phyloP scores from a whole-genome alignment of 2,329 filamentous ascomycete genomes.

The Scedosporium aurantiacum region DNA sequence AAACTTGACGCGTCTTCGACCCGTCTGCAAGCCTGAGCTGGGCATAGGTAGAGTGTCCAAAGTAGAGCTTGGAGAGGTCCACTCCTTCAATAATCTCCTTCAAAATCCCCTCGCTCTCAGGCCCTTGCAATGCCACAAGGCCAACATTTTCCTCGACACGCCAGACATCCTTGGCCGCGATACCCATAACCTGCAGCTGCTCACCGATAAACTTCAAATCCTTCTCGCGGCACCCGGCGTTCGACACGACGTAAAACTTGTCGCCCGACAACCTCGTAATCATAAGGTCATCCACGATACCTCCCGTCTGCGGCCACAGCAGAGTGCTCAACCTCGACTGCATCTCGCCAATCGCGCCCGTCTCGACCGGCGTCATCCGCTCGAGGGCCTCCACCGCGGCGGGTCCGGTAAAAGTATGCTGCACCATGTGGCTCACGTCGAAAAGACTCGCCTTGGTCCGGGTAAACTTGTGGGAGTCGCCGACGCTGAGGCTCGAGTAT shows the following conservation, averaged over 20 bases:
- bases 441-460: constrained; percentile 81
- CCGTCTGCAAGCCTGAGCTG: constrained; percentile 51
- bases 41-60: constrained; percentile 63
- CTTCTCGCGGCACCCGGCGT: constrained; percentile 84
- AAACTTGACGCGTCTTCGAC: constrained; percentile 24
- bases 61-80: constrained; percentile 63
- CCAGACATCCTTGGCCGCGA: constrained; percentile 50
- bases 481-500: constrained; percentile 66
- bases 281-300: constrained; percentile 90
- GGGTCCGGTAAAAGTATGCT: constrained; percentile 74
- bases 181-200: constrained; percentile 52
- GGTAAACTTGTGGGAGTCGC: constrained; percentile 83
- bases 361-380: constrained; percentile 67
- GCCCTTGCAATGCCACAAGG: constrained; percentile 83
- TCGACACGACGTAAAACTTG: constrained; percentile 86
- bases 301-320: constrained; percentile 67
- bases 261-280: constrained; percentile 68
- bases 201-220: constrained; percentile 66
- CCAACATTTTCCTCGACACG: constrained; percentile 61
- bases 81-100: constrained; percentile 23
- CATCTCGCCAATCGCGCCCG: constrained; percentile 52
- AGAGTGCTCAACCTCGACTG: constrained; percentile 76
- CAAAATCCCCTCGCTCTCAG: constrained; percentile 61
- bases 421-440: constrained; percentile 94
- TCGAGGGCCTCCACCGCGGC: constrained; percentile 74